Conservation (phyloP, 805 yeast genomes). For the Candida broadrunensis region DNA sequence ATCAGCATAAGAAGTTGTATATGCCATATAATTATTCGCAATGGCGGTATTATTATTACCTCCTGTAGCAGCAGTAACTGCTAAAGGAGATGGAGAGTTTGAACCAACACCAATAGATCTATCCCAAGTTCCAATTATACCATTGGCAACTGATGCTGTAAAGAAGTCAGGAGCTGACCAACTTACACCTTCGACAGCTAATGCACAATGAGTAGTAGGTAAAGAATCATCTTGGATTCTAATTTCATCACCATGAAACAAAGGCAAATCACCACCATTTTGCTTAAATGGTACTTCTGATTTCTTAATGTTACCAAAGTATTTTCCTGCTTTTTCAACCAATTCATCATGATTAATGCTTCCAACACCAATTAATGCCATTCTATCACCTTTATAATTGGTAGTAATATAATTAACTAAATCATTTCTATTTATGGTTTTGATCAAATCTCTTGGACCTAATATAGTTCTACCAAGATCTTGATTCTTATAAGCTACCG, state of each 20-base stretch:
- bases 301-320: conserved; percentile 68
- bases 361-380: conserved; percentile 98
- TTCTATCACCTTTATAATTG: conserved; percentile 93
- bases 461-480: conserved; percentile 94
- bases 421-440: conserved; percentile 73
- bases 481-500: conserved; percentile 85
- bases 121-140: conserved; percentile 97
- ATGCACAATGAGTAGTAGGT: conserved; percentile 87
- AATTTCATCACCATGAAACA: conserved; percentile 82
- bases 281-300: conserved; percentile 70
- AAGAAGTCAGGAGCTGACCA: conserved; percentile 97
- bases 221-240: conserved; percentile 77
- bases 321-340: conserved; percentile 69
- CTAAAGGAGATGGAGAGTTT: conserved; percentile 82
- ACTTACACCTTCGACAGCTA: conserved; percentile 96
- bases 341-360: conserved; percentile 85
- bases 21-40: conserved; percentile 95
- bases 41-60: conserved; percentile 59
- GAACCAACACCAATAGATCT: conserved; percentile 83
- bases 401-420: conserved; percentile 74
- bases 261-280: conserved; percentile 69
- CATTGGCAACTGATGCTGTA: conserved; percentile 93
- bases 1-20: conserved; percentile 95
- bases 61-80: conserved; percentile 59
- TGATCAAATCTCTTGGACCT: conserved; percentile 89